phyloP scores from a whole-genome alignment of 176 grass and related monocot genomes.

The Bromus sterilis region DNA sequence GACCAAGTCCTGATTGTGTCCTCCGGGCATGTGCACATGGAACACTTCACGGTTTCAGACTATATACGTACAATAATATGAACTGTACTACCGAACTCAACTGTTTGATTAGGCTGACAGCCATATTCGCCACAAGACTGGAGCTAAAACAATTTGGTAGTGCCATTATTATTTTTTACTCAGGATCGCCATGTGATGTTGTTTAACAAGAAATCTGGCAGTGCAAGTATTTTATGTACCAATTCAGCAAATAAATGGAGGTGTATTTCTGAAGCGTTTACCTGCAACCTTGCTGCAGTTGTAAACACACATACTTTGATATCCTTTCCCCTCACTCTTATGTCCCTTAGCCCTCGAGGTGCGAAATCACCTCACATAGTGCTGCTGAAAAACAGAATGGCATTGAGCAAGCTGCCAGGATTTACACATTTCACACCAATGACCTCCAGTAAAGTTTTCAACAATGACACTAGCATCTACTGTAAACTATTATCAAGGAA shows the following conservation, averaged over 20 bases:
- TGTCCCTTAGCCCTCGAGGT: too few relatives aligned
- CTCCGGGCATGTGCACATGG: background rate
- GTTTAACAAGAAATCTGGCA: background rate
- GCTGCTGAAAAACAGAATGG: background rate
- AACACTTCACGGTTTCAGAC: background rate
- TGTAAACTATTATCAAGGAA: slow-evolving; percentile 16
- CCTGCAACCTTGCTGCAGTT: too few relatives aligned
- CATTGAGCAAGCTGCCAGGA: background rate
- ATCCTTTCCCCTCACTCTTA: too few relatives aligned
- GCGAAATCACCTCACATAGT: background rate
- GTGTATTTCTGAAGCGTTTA: background rate
- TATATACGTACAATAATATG: background rate
- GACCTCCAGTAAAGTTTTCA: background rate
- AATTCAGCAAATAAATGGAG: background rate
- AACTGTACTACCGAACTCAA: background rate
- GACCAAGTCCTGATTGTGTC: background rate
- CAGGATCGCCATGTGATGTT: background rate
- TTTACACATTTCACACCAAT: background rate
- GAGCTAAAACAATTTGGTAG: background rate
- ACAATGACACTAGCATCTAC: background rate
- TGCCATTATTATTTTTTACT: background rate
- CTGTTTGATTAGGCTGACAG: background rate
- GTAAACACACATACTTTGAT: too few relatives aligned
- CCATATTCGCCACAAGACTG: background rate
- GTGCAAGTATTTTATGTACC: background rate